Percentiles rank a stretch among this genome's conserved stretches.
Conservation (phyloP, 2,329 filamentous ascomycete species). For the Apiospora koreana region DNA sequence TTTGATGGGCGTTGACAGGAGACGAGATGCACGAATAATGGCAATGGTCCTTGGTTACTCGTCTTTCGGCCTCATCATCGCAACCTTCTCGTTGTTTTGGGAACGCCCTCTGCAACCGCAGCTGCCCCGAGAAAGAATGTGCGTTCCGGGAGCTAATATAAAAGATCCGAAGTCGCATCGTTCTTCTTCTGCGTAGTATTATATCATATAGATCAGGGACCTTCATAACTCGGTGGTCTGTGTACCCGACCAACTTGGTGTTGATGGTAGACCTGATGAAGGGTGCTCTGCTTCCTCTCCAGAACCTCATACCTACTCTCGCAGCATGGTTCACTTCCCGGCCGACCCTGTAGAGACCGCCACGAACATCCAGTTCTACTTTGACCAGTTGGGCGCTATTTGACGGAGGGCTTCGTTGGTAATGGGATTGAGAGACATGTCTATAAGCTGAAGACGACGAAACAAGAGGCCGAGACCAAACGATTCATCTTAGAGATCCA, state of each 20-base stretch:
- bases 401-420: neutral
- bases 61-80: neutral
- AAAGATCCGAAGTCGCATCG: neutral
- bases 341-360: neutral
- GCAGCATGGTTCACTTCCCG: neutral
- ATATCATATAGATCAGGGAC: neutral
- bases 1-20: neutral
- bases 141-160: neutral
- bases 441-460: neutral
- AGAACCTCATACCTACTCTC: neutral
- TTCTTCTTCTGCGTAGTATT: neutral
- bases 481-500: neutral
- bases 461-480: neutral
- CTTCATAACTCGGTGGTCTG: neutral
- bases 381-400: neutral
- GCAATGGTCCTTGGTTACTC: neutral
- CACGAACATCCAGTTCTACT: neutral
- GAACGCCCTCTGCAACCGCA: neutral
- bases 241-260: neutral
- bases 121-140: neutral
- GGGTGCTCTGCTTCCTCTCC: neutral
- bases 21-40: neutral
- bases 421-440: neutral
- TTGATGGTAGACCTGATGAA: neutral
- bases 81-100: neutral